Base-by-base conservation (phyloP, 2,329 filamentous ascomycete genomes). In the Ceratocystis destructans region DNA sequence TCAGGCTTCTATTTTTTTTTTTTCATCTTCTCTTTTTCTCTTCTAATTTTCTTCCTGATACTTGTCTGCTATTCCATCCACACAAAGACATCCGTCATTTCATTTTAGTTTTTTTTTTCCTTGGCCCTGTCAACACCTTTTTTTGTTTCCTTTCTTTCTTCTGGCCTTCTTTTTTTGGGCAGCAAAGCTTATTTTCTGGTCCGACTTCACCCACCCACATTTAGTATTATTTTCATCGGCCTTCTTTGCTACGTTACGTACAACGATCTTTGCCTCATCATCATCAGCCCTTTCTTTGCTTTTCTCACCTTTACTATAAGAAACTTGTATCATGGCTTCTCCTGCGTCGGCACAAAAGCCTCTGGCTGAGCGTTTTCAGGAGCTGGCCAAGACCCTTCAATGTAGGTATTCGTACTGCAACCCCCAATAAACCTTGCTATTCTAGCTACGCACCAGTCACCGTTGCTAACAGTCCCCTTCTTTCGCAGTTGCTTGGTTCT, bases 351-450 rank as follows among this genome's bases (percentile, higher is more conserved):
- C 87, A 67, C 82, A 79, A 71, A 76, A 88, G 76, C 86, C 90
- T 75, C 80, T 94, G 72, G 78, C 79, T 73, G 86, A 94, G 79
- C 84, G 91, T 74, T 79, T 96, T 68, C 77, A 90, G 72, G 81
- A 83, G 71, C 82, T 97, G 71, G 91, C 87, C 71, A 86, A 96
- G 77, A 97, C 92, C 59, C 81, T 97, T 71, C 94, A 97, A 80
- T 99, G 93, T 88, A 85, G 76, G 79, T 85, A 75, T 75, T 61
- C 45, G 55, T 44, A 45, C 37, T 55, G 28, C 22, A 53, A 31
- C 3, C 17, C 46, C 33, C n/a, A 20, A 25, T 22, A 44, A 28
- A 10, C 22, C 3, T 8, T 50, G 33, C 33, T 76, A 70, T 66
- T 61, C 69, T 57, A 61, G 61, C 69, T 57, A 61, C 20, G 61